Evolutionary conservation across 2,329 filamentous ascomycete genomes (phyloP), one percentile per base, ranked within the genome.

Genomic region (Penicillium hesseltinei): DNA sequence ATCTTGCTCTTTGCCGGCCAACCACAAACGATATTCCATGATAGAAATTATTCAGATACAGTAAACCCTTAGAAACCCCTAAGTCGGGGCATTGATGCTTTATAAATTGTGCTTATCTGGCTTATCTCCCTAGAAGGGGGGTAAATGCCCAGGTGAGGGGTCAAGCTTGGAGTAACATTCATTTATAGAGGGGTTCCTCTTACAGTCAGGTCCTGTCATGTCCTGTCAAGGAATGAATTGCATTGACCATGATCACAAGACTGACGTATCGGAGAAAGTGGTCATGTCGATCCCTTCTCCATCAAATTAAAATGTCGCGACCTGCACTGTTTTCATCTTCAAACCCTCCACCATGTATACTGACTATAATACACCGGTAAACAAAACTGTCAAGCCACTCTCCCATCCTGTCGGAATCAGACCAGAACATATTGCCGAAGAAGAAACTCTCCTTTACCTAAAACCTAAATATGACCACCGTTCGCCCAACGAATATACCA

Each of bases 341-440:
- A 38, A 31, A 46, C 10, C 4, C 19, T 21, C 27, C 44, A 17
- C 45, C 53, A 55, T 51, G 45, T 25, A 15, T 19, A 17, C 17
- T 35, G 25, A 35, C 10, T 5, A 23, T 23, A 33, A 11, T 8
- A 35, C 13, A 3, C 19, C 51, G 10, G 44, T 42, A 31, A 29
- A n/a, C 15, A 51, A 42, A 6, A 23, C 38, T 15, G 39, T 51
- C 31, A 56, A 45, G 3, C 21, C 11, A 35, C 39, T 56, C 7
- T 25, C 23, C 4, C 33, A 51, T 10, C 61, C 62, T 2, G 58
- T 70, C 33, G 67, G 62, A 46, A 61, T 69, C 21, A 65, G 67
- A 29, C 56, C 43, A 19, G 67, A 70, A 31, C 62, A 63, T 31
- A 60, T 70, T 31, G 60, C 66, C 19, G 61, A 65, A 2, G 57